phyloP scores from a whole-genome alignment of 2,329 filamentous ascomycete genomes.

The Arthrinium phaeospermum region DNA sequence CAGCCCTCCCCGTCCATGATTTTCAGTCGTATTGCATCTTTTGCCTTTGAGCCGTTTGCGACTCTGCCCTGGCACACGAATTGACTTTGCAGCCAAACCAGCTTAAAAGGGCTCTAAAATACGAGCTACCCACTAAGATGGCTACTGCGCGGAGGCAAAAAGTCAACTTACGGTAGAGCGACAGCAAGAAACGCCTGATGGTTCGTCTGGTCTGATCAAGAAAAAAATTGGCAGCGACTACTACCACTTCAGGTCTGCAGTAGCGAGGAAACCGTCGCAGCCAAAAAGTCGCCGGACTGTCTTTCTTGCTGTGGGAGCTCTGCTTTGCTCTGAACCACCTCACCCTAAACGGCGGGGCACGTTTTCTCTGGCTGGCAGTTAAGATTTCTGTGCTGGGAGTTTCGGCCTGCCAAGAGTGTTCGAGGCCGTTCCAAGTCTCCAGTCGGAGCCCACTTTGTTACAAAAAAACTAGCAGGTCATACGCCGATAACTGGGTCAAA shows the following conservation, averaged over 20 bases:
- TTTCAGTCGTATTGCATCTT: neutral
- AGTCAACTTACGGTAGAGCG: conserved; percentile 8
- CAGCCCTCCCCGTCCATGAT: neutral
- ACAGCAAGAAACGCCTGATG: neutral
- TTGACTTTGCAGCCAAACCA: conserved; percentile 4
- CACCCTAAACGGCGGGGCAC: neutral
- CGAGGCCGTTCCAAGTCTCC: conserved; percentile 16
- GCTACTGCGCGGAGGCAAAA: conserved; percentile 1
- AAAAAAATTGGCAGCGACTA: neutral
- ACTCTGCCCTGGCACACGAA: neutral
- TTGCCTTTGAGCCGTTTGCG: neutral
- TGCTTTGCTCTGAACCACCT: neutral
- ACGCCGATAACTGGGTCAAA: conserved; percentile 19
- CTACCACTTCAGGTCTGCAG: neutral
- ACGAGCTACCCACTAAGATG: neutral
- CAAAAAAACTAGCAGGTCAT: conserved; percentile 21
- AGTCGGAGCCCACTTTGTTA: conserved; percentile 14
- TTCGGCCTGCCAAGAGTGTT: conserved; percentile 15
- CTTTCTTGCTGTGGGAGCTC: neutral
- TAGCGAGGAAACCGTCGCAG: neutral
- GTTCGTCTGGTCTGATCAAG: neutral
- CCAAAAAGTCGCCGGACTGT: neutral
- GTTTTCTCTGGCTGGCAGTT: neutral
- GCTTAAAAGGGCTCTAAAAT: neutral
- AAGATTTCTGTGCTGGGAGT: neutral